phyloP scores from a whole-genome alignment of 805 yeast genomes.

The Candida nanaspora region DNA sequence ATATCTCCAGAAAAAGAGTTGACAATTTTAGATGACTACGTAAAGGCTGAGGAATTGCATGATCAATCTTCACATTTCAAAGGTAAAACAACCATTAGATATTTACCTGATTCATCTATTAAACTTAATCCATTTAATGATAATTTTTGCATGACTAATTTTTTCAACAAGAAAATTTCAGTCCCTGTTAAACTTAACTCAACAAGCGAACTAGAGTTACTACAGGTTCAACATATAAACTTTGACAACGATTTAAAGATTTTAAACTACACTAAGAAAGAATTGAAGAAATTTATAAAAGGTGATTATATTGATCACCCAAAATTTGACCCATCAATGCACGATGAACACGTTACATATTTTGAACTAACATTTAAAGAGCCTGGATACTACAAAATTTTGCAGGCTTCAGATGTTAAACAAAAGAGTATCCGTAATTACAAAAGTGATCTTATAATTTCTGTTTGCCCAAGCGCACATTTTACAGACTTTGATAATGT shows the following conservation, averaged over 20 bases:
- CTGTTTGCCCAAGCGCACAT: slow-evolving; percentile 71
- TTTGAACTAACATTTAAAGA: slow-evolving; percentile 55
- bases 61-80: slow-evolving; percentile 62
- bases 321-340: slow-evolving; percentile 10
- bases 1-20: slow-evolving; percentile 24
- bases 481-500: slow-evolving; percentile 30
- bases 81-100: slow-evolving; percentile 81
- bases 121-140: slow-evolving; percentile 68
- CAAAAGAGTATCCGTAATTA: slow-evolving; percentile 51
- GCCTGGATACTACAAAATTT: slow-evolving; percentile 75
- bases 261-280: slow-evolving; percentile 50
- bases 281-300: slow-evolving; percentile 34
- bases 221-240: slow-evolving; percentile 58
- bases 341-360: slow-evolving; percentile 42
- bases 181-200: slow-evolving; percentile 80
- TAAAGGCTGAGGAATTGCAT: slow-evolving; percentile 27
- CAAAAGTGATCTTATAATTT: slow-evolving; percentile 56
- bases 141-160: slow-evolving; percentile 50
- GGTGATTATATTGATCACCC: slow-evolving; percentile 18
- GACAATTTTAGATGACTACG: slow-evolving; percentile 24
- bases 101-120: slow-evolving; percentile 88
- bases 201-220: slow-evolving; percentile 57
- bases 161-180: slow-evolving; percentile 24
- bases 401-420: slow-evolving; percentile 53
- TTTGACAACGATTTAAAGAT: slow-evolving; percentile 41